These are phyloP conservation scores for Ceratobasidium sp. DNA, from an alignment of 1,284 basidiomycete genomes.

Conservation along the genomic window DNA sequence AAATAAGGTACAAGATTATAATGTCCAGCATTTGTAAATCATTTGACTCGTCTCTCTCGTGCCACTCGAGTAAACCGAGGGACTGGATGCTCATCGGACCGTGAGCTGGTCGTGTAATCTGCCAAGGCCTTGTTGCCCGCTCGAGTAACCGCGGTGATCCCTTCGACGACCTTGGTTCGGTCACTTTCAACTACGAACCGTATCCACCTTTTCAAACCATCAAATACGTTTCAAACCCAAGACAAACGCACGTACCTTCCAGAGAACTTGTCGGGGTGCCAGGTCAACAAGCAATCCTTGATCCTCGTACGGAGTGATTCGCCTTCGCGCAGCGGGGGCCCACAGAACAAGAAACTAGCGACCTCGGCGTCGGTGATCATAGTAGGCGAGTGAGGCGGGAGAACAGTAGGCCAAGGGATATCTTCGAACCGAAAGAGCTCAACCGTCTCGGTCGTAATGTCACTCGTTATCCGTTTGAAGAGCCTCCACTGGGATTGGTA, in stretches of 20 bases:
- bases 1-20: too few relatives aligned
- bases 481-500: slow-evolving; percentile 22
- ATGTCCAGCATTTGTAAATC: too few relatives aligned
- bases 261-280: slow-evolving; percentile 32
- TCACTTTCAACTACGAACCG: slow-evolving; percentile 10
- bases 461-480: slow-evolving; percentile 6
- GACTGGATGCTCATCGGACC: too few relatives aligned
- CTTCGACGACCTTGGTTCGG: neutral
- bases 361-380: slow-evolving; percentile 11
- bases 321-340: neutral
- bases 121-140: neutral
- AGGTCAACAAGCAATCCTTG: slow-evolving; percentile 15
- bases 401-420: slow-evolving; percentile 17
- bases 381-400: slow-evolving; percentile 5
- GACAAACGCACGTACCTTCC: neutral
- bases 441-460: neutral
- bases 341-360: slow-evolving; percentile 10
- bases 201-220: slow-evolving; percentile 10
- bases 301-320: slow-evolving; percentile 7
- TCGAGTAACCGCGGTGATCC: neutral
- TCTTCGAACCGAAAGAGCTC: slow-evolving; percentile 15
- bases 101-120: slow-evolving; percentile 5
- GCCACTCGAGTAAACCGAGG: too few relatives aligned
- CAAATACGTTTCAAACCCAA: neutral
- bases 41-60: too few relatives aligned